phyloP scores from a whole-genome alignment of 1,284 basidiomycete genomes.

The Butyriboletus regius region DNA sequence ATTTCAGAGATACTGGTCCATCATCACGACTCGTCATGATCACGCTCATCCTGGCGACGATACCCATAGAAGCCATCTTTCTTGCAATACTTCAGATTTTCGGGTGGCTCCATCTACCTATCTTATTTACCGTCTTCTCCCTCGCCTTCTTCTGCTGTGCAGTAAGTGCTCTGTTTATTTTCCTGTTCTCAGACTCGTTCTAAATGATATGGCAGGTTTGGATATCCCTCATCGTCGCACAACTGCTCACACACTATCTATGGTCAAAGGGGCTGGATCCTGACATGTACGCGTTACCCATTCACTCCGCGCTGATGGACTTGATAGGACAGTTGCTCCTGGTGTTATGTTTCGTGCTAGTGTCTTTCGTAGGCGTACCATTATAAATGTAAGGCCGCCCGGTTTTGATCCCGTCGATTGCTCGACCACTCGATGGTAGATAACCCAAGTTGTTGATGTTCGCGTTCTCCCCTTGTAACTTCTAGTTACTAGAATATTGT shows the following conservation, averaged over 20 bases:
- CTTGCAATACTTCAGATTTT: conserved; percentile 56
- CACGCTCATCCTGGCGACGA: conserved; percentile 64
- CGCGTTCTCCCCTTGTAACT: neutral
- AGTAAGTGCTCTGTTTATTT: conserved; percentile 41
- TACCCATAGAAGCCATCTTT: conserved; percentile 73
- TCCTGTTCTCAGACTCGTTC: neutral
- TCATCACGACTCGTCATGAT: conserved; percentile 50
- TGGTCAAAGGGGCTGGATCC: conserved; percentile 83
- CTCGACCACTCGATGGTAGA: neutral
- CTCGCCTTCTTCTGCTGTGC: conserved; percentile 66
- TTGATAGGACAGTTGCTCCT: conserved; percentile 83
- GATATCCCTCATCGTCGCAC: conserved; percentile 65
- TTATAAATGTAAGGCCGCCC: conserved; percentile 7
- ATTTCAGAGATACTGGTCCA: conserved; percentile 32
- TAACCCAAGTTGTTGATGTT: neutral
- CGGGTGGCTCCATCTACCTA: conserved; percentile 69
- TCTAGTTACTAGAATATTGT: neutral
- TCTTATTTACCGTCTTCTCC: conserved; percentile 60
- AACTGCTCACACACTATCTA: conserved; percentile 66
- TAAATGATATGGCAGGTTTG: conserved; percentile 43
- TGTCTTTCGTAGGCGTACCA: conserved; percentile 36
- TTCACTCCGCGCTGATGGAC: conserved; percentile 86
- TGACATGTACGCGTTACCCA: conserved; percentile 87
- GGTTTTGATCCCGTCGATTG: neutral
- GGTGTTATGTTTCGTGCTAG: conserved; percentile 65